Percentiles rank a stretch among this genome's conserved stretches.
Evolutionary conservation across 331 rosid genomes (phyloP).

Genomic region (Quercus tomentella): DNA sequence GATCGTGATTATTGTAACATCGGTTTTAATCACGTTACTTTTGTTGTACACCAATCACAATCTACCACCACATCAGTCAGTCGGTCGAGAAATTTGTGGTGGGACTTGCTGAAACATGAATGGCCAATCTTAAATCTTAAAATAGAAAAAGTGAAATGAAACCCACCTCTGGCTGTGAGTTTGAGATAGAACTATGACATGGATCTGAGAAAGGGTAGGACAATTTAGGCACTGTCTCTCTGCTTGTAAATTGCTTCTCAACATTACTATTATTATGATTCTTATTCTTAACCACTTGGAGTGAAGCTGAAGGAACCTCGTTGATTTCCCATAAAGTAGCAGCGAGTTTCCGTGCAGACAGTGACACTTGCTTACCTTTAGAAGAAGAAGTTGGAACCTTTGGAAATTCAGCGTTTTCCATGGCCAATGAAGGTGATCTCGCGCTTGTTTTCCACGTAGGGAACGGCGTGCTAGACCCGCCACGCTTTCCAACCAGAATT

Average conservation of each 20-base stretch:
- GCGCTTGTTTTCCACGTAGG: conserved; percentile 71
- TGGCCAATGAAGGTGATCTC: conserved; percentile 45
- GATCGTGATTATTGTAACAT: too few species aligned
- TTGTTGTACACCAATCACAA: too few species aligned
- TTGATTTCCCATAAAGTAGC: conserved; percentile 83
- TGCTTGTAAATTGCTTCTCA: conserved; percentile 23
- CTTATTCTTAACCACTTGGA: conserved; percentile 16
- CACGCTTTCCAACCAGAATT: conserved; percentile 62
- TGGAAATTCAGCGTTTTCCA: conserved; percentile 10
- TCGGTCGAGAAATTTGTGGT: too few species aligned
- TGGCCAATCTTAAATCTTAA: background rate
- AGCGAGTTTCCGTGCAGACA: conserved; percentile 75
- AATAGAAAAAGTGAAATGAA: background rate
- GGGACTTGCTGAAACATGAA: background rate
- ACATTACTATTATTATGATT: too few species aligned
- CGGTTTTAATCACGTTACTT: too few species aligned
- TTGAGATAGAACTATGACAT: conserved; percentile 44
- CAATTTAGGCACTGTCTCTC: conserved; percentile 32
- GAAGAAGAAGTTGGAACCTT: conserved; percentile 29
- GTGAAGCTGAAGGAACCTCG: conserved; percentile 36
- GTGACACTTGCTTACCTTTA: conserved; percentile 43
- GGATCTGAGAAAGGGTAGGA: conserved; percentile 67
- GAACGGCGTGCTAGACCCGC: conserved; percentile 59
- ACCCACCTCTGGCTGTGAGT: conserved; percentile 36
- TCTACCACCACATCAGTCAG: too few species aligned